Base-by-base conservation (phyloP, 768 basidiomycete species). In the Boletales sp. region DNA sequence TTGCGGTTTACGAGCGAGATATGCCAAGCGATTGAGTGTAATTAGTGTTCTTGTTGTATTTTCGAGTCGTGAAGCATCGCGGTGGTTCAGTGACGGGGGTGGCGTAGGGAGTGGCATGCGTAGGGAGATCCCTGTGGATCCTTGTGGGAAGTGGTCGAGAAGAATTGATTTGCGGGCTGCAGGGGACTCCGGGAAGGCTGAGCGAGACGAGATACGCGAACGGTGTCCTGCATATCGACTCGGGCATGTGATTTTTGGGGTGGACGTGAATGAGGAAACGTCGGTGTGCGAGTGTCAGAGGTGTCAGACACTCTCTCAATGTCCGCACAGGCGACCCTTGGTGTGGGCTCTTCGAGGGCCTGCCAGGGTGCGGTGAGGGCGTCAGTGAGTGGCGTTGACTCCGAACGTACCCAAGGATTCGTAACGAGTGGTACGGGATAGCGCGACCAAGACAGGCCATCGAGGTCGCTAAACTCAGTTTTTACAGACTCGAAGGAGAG, bases 381-480 rank as follows among this genome's bases (percentile, higher is more conserved):
- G 9, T 36, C 21, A 21, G 6, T 7, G 35, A 3, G 60, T 31
- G 42, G 48, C 44, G 34, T 24, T 5, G 21, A 19, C 4, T 14
- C n/a, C 18, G 32, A 18, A 57, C 62, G 5, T 41, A 68, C 67
- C 59, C 59, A 60, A 7, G 62, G 51, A 35, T 59, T 61, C 18
- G 53, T 67, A 18, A 56, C 62, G 41, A 58, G 51, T 5, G 64
- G 65, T 8, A 71, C 67, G 5, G 69, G 67, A 27, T 68, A 64
- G 40, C 67, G 68, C 15, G 73, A 63, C 81, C 81, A 81, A 34
- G 74, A 71, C 32, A 80, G 64, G 0, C 82, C 82, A 47, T 84
- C 82, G 14, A 84, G 72, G 62, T 84, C 82, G 48, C 73, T 71
- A 57, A 83, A 84, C 54, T 84, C 82, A 8, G 76, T 76, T 53